Evolutionary conservation across 768 basidiomycete genomes (phyloP).

Genomic region (Pleurotus sapidus): DNA sequence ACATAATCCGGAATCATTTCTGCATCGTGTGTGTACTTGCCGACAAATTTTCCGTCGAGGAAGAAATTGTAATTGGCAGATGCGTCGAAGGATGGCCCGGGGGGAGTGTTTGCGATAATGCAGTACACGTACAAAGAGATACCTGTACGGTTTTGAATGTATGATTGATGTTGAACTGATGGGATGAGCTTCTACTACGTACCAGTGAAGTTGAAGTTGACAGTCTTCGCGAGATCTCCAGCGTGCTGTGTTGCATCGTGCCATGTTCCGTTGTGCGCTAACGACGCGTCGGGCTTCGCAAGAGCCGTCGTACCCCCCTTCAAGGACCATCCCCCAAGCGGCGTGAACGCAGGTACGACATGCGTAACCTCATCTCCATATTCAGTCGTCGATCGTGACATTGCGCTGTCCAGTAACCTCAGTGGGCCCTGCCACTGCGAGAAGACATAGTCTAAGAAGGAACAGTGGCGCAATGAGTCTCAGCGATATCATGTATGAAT

Average conservation of each 20-base stretch:
- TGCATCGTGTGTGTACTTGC: not conserved
- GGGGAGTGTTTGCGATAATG: not conserved
- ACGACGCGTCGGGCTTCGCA: not conserved
- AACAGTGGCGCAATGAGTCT: too few species aligned
- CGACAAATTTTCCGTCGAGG: not conserved
- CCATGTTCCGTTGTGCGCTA: not conserved
- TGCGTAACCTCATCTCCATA: not conserved
- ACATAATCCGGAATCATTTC: not conserved
- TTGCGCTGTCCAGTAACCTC: not conserved
- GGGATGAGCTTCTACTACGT: too few species aligned
- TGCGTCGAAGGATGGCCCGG: not conserved
- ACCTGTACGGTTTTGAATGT: not conserved
- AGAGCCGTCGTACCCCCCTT: not conserved
- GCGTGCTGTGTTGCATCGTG: not conserved
- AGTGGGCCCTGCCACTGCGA: too few species aligned
- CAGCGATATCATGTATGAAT: too few species aligned
- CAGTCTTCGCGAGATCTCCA: not conserved
- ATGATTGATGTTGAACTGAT: not conserved
- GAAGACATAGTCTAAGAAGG: too few species aligned
- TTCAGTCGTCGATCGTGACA: constrained; percentile 1
- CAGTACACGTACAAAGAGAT: not conserved
- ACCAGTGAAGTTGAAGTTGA: not conserved
- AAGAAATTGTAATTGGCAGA: not conserved
- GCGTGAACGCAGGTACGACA: not conserved
- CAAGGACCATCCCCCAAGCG: not conserved